Evolutionary conservation across 495 filamentous ascomycete species (phyloP), one percentile per base, ranked within the genome.

Genomic region (Clohesyomyces aquaticus): DNA sequence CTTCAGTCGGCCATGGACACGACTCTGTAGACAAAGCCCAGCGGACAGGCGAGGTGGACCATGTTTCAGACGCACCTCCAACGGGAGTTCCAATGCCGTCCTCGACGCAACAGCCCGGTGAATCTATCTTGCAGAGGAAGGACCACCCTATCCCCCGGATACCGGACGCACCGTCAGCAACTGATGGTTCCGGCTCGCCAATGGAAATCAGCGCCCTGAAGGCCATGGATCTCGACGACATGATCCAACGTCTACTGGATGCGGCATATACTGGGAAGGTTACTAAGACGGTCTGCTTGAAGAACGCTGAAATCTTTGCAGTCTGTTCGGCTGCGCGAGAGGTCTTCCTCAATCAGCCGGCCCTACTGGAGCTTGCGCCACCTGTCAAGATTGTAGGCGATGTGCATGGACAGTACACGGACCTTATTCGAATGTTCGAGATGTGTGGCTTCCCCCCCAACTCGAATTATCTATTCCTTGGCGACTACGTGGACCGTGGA

Each of bases 361-460:
- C 94, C 12, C 80, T 99, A 41, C 73, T 98, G 50, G 94, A 99
- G 77, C 81, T 99, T 56, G 86, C 91, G 55, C 88, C 95, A n/a
- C 95, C 94, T 1, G 95, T 99, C 67, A 99, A 99, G 79, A 96
- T 99, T 66, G 94, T 99, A 14, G 94, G 94, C 11, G 94, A 99
- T 77, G 90, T 99, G 11, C 94, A 99, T 75, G 94, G 94, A 51
- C 94, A 99, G 76, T 99, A 97, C 72, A 96, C 93, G 18, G 94
- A 99, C 76, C 79, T 99, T 26, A 96, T 99, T 67, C 83, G 94
- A 32, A 88, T 99, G 83, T 99, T 99, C 66, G 94, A 99, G 77
- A 98, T 98, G 95, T 97, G 94, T 70, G 94, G 94, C 1, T 99
- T 97, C 73, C 94, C 94, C 11, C 94, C 94, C 6, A 86, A 85